Conservation (phyloP, 2,329 filamentous ascomycete genomes). For the Sordariomycetes sp. region DNA sequence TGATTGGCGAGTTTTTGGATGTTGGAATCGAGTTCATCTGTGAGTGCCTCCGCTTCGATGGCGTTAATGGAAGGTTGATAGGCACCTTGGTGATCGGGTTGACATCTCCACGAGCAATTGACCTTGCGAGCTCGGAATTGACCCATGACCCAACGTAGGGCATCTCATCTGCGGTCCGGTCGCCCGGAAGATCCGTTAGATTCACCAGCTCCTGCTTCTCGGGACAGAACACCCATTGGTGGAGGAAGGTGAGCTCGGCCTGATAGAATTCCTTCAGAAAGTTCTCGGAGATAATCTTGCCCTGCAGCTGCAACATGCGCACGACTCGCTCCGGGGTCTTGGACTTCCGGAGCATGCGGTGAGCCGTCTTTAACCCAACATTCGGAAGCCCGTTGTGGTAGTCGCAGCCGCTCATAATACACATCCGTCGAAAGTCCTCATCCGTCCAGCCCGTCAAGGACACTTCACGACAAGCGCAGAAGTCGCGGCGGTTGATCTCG, state of each 20-base stretch:
- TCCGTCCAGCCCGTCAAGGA: slow-evolving; percentile 90
- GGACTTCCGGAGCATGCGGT: slow-evolving; percentile 82
- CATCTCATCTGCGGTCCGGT: slow-evolving; percentile 59
- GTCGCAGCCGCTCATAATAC: slow-evolving; percentile 92
- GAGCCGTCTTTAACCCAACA: slow-evolving; percentile 87
- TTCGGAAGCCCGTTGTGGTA: slow-evolving; percentile 81
- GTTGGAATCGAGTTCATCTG: slow-evolving; percentile 16
- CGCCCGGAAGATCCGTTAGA: slow-evolving; percentile 56
- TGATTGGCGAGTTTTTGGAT: slow-evolving; percentile 17
- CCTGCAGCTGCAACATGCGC: slow-evolving; percentile 79
- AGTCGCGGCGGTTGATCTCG: slow-evolving; percentile 83
- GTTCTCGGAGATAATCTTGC: slow-evolving; percentile 72
- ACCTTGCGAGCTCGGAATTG: slow-evolving; percentile 57
- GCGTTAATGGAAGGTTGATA: slow-evolving; percentile 32
- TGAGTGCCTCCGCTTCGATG: slow-evolving; percentile 32
- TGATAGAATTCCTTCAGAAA: slow-evolving; percentile 77
- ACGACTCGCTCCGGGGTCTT: slow-evolving; percentile 79
- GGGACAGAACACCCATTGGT: slow-evolving; percentile 92
- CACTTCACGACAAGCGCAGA: slow-evolving; percentile 79
- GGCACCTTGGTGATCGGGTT: slow-evolving; percentile 81
- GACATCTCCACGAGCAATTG: slow-evolving; percentile 72
- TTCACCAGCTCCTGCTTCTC: slow-evolving; percentile 61
- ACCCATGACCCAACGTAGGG: slow-evolving; percentile 73
- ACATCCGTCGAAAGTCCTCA: slow-evolving; percentile 85
- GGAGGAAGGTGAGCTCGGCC: slow-evolving; percentile 85